Conservation (phyloP, 208 protist genomes). For the Trypanosoma cruzi region DNA sequence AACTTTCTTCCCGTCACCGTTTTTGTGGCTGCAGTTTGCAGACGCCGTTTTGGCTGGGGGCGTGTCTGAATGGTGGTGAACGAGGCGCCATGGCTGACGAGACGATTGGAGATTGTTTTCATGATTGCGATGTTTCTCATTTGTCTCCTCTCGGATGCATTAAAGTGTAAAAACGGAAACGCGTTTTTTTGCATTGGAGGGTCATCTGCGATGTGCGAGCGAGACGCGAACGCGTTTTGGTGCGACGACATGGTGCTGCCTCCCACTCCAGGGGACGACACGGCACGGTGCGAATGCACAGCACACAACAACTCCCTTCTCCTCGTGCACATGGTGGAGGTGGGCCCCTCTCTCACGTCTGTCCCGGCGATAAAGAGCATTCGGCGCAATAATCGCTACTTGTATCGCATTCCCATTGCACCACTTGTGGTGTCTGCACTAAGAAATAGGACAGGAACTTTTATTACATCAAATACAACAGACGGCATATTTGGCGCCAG, state of each 20-base stretch:
- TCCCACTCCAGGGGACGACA: background rate
- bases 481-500: background rate
- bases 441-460: slow-evolving; percentile 3
- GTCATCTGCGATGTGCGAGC: slow-evolving; percentile 1
- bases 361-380: background rate
- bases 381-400: background rate
- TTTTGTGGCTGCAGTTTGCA: too few relatives aligned
- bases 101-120: slow-evolving; percentile 28
- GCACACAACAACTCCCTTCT: slow-evolving; percentile 6
- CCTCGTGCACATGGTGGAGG: slow-evolving; percentile 20
- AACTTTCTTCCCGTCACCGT: too few relatives aligned
- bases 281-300: slow-evolving; percentile 1
- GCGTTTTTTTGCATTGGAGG: slow-evolving; percentile 9
- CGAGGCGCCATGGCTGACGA: slow-evolving; percentile 43
- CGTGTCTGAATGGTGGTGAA: slow-evolving; percentile 19
- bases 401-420: slow-evolving; percentile 1
- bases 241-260: slow-evolving; percentile 24
- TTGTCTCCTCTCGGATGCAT: slow-evolving; percentile 32
- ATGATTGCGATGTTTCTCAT: slow-evolving; percentile 36
- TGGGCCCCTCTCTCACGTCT: background rate
- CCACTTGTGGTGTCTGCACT: slow-evolving; percentile 8
- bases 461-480: background rate
- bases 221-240: background rate
- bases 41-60: too few relatives aligned
- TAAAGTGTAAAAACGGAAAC: slow-evolving; percentile 30